Base-by-base conservation (phyloP, 1,284 basidiomycete species). In the Marasmius tenuissimus region DNA sequence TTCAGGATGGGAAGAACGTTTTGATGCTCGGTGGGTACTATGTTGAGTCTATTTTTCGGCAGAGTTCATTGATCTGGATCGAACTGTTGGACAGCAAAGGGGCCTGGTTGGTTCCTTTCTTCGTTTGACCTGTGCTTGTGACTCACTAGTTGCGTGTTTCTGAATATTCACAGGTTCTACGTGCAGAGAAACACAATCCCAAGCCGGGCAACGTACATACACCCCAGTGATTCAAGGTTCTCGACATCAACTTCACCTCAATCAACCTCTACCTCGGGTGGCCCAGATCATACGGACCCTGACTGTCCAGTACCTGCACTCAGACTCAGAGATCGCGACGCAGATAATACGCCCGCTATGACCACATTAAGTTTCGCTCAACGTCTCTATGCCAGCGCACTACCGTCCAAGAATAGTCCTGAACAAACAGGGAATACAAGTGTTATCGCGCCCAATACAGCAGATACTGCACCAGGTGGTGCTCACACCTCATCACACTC, bases 361-460 rank as follows among this genome's bases (percentile, higher is more conserved):
- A 35, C 12, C 34, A 63, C 65, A 11, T 60, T 69, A 47, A 72
- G 70, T 7, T 56, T 66, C 20, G 73, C 75, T 10, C 74, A 75
- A 51, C 67, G 69, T 60, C 61, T 76, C 22, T 76, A 74, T 50
- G 72, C 71, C 4, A 75, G 71, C 60, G 70, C 71, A 11, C 64
- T 64, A 27, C 65, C 27, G 57, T 58, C 12, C 10, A 27, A 27
- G 27, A 27, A 27, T 27, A 11, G 34, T 38, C 34, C 34, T 14
- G 12, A 54, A 1, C 52, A 34, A 54, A 35, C 50, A 54, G 34
- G 35, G 61, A 45, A 65, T 68, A 35, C 49, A 37, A 34, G 66
- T 56, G 42, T 64, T 39, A 55, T 67, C 34, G 52, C 63, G 33
- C 54, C 55, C 1, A 59, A 20, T 47, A 53, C 39, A 49, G 52